Percentiles rank a stretch among this genome's conserved stretches.
Conservation (phyloP, 164 flowering plant genomes). For the Berberis vulgaris region DNA sequence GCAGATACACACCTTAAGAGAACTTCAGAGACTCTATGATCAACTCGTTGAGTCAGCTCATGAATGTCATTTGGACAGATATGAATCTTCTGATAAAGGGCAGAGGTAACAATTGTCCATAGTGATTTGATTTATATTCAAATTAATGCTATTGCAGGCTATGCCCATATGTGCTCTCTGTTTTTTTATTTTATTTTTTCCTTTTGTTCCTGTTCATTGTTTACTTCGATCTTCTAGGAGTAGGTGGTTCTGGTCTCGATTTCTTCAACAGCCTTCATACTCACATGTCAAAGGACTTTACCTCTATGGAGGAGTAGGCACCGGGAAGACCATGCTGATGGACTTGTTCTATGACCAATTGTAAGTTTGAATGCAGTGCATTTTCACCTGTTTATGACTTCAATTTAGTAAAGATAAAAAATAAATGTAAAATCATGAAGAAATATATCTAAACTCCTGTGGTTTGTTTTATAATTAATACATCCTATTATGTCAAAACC, state of each 20-base stretch:
- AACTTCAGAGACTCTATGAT: slow-evolving; percentile 88
- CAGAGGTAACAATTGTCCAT: slow-evolving; percentile 40
- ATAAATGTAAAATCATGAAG: no score
- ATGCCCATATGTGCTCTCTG: neutral
- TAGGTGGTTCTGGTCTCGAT: slow-evolving; percentile 93
- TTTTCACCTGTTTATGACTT: neutral
- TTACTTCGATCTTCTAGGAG: slow-evolving; percentile 42
- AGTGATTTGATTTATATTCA: neutral
- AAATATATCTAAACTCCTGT: no score
- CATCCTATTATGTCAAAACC: no score
- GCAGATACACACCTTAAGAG: slow-evolving; percentile 67
- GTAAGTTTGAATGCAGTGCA: slow-evolving; percentile 35
- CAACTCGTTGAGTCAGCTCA: slow-evolving; percentile 77
- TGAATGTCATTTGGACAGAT: slow-evolving; percentile 68
- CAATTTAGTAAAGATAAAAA: no score
- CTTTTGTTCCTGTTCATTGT: neutral
- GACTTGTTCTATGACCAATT: slow-evolving; percentile 84
- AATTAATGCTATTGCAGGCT: neutral
- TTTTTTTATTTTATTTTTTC: neutral
- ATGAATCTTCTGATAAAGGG: slow-evolving; percentile 45
- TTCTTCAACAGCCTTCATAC: slow-evolving; percentile 58
- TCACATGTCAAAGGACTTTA: slow-evolving; percentile 90
- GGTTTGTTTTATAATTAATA: no score
- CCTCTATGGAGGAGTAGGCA: slow-evolving; percentile 98
- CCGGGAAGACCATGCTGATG: slow-evolving; percentile 99